Conservation (phyloP, 148 eudicot genomes). For the Vaccinium vitisidaea region DNA sequence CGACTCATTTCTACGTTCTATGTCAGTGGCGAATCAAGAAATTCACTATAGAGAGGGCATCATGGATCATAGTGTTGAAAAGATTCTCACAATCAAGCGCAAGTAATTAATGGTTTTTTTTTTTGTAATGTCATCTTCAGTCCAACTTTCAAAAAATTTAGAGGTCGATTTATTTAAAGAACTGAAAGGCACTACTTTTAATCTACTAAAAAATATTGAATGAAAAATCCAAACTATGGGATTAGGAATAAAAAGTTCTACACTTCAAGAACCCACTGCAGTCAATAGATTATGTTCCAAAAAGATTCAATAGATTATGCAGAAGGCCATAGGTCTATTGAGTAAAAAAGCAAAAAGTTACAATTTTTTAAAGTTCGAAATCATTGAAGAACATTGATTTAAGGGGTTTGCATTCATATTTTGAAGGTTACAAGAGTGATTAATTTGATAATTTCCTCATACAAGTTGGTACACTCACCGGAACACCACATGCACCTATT, state of each 20-base stretch:
- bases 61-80: neutral
- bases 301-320: neutral
- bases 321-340: neutral
- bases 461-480: neutral
- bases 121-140: neutral
- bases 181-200: too few relatives aligned
- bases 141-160: too few relatives aligned
- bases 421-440: neutral
- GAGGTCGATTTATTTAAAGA: too few relatives aligned
- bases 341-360: neutral
- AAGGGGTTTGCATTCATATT: neutral
- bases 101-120: too few relatives aligned
- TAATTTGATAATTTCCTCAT: neutral
- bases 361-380: neutral
- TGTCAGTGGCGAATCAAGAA: neutral
- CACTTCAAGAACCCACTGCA: neutral
- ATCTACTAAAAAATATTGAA: too few relatives aligned
- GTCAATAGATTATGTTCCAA: too few relatives aligned
- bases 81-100: neutral
- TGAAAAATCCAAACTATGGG: neutral
- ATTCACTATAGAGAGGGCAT: neutral
- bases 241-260: neutral
- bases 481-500: too few relatives aligned
- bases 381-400: neutral
- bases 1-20: too few relatives aligned